A percentile compares a stretch with the other conserved stretches of the same genome.
phyloP scores from a whole-genome alignment of 257 asterid species.

The Anisodus acutangulus region DNA sequence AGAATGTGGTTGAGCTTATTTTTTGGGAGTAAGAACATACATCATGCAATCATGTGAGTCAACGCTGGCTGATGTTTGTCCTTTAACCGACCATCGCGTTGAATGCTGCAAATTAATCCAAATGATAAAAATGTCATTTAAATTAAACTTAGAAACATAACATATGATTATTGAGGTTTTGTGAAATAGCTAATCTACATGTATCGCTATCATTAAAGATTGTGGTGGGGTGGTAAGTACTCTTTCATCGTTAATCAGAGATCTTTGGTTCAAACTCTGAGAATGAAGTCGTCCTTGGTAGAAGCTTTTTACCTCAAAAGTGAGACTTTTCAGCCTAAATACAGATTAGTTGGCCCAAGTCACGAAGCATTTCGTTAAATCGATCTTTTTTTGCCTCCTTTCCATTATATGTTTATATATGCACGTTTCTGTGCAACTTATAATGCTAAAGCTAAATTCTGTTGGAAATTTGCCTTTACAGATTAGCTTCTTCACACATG shows the following conservation, averaged over 20 bases:
- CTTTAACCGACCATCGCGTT: slow-evolving; percentile 47
- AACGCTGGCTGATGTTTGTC: slow-evolving; percentile 63
- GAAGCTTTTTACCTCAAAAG: too few species aligned
- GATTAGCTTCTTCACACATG: too few species aligned
- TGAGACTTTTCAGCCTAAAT: too few species aligned
- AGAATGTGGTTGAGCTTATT: slow-evolving; percentile 1
- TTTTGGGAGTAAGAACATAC: slow-evolving; percentile 65
- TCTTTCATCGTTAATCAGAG: not conserved
- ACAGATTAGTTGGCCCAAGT: too few species aligned
- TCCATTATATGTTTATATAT: too few species aligned
- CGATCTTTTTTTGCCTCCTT: too few species aligned
- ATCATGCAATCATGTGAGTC: slow-evolving; percentile 72
- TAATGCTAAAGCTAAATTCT: too few species aligned
- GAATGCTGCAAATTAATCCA: slow-evolving; percentile 53
- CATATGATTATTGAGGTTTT: not conserved
- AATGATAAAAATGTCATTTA: not conserved
- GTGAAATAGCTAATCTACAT: not conserved
- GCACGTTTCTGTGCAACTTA: too few species aligned
- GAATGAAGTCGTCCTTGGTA: not conserved
- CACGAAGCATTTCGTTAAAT: too few species aligned
- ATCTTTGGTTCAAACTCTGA: not conserved
- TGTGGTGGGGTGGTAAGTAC: not conserved
- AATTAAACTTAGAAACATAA: not conserved
- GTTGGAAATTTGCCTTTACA: too few species aligned
- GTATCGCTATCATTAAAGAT: not conserved